A percentile compares a stretch with the other conserved stretches of the same genome.
phyloP scores from a whole-genome alignment of 805 yeast genomes.

The Wickerhamomyces bovis region DNA sequence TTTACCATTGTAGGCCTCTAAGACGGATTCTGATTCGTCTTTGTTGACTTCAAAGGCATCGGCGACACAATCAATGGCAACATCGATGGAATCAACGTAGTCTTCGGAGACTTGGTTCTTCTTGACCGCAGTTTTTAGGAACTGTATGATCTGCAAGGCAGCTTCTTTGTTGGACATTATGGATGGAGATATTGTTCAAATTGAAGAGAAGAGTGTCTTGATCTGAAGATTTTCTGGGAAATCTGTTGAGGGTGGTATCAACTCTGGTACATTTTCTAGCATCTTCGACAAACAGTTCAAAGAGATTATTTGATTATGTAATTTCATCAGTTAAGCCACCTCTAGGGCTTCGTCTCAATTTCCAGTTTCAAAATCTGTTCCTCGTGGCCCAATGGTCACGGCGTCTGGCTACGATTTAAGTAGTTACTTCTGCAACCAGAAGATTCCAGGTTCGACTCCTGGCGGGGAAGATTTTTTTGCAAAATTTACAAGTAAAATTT shows the following conservation, averaged over 20 bases:
- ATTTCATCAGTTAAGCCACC: too few species aligned
- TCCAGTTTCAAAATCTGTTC: constrained; percentile 33
- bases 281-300: neutral
- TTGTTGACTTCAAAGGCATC: constrained; percentile 74
- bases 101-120: constrained; percentile 69
- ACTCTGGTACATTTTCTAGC: neutral
- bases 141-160: constrained; percentile 70
- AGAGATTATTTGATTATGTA: too few species aligned
- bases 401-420: constrained; percentile 63
- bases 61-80: constrained; percentile 86
- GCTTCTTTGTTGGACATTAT: constrained; percentile 45
- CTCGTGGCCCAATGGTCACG: constrained; percentile 75
- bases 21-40: constrained; percentile 34
- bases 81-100: constrained; percentile 82
- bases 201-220: neutral
- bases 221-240: neutral
- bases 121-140: constrained; percentile 52
- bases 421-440: constrained; percentile 35
- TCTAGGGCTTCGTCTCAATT: too few species aligned
- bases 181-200: neutral
- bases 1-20: constrained; percentile 38
- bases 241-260: neutral
- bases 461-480: constrained; percentile 29
- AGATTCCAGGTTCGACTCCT: constrained; percentile 32
- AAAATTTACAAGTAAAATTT: too few species aligned